Conservation (phyloP, 305 asterid genomes). For the Fraxinus sp. region DNA sequence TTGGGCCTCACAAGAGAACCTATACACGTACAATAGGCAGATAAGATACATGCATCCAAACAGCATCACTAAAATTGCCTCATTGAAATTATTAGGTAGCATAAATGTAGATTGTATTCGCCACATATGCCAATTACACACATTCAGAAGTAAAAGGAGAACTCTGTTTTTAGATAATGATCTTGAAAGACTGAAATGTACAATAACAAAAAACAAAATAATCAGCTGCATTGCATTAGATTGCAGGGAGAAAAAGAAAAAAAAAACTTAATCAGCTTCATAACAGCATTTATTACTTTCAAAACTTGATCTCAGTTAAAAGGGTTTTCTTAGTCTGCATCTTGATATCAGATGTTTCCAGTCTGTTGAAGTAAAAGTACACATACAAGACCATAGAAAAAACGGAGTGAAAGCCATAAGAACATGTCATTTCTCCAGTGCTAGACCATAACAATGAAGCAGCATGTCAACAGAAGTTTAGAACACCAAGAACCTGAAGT, state of each 20-base stretch:
- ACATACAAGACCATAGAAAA: neutral
- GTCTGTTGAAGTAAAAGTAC: neutral
- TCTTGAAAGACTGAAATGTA: neutral
- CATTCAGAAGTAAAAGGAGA: neutral
- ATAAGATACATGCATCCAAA: slow-evolving; percentile 32
- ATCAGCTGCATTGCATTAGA: neutral
- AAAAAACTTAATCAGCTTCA: neutral
- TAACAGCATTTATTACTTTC: neutral
- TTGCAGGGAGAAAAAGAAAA: neutral
- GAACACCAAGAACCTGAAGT: neutral
- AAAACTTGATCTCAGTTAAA: neutral
- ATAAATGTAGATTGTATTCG: neutral
- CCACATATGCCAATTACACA: neutral
- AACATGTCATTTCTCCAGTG: neutral
- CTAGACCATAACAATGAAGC: neutral
- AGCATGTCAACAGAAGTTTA: neutral
- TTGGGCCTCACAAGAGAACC: slow-evolving; percentile 99
- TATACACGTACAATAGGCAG: slow-evolving; percentile 25
- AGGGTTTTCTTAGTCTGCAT: neutral
- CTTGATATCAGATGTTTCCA: neutral
- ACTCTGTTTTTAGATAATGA: neutral
- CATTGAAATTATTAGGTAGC: slow-evolving; percentile 25
- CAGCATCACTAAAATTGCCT: slow-evolving; percentile 15
- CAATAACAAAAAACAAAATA: too few relatives aligned
- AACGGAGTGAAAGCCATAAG: neutral